A percentile compares a stretch with the other conserved stretches of the same genome.
Evolutionary conservation across 2,329 filamentous ascomycete species (phyloP).

Genomic region (Diaporthe helianthi): DNA sequence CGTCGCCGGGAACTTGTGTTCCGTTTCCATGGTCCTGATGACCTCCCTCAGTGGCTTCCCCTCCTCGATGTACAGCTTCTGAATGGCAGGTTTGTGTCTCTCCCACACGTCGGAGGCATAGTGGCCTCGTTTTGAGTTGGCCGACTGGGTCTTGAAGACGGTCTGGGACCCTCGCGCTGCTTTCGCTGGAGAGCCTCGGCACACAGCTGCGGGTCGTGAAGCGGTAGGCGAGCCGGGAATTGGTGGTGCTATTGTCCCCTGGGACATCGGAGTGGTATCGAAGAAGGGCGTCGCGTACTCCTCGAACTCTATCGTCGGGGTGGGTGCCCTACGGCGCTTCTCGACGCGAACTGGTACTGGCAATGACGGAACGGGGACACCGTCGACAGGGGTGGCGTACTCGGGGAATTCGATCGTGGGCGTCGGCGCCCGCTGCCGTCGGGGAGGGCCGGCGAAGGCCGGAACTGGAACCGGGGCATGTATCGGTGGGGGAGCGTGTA

Average conservation of each 20-base stretch:
- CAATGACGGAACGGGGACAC: neutral
- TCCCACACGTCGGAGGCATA: conserved; percentile 30
- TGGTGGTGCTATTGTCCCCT: neutral
- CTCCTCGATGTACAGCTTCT: conserved; percentile 30
- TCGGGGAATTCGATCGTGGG: conserved; percentile 22
- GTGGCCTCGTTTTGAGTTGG: conserved; percentile 28
- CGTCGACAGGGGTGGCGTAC: neutral
- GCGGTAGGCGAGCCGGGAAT: neutral
- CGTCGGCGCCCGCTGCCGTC: conserved; percentile 11
- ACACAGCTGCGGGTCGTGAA: neutral
- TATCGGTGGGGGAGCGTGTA: neutral
- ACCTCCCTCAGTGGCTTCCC: conserved; percentile 29
- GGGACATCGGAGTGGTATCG: neutral
- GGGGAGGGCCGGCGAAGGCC: neutral
- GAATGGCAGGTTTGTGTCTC: conserved; percentile 20
- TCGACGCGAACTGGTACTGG: conserved; percentile 1
- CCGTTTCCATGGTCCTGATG: conserved; percentile 27
- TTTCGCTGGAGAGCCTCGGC: neutral
- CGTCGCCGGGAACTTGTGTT: conserved; percentile 31
- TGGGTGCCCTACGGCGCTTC: conserved; percentile 17
- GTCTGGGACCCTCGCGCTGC: neutral
- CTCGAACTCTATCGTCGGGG: conserved; percentile 12
- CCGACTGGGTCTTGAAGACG: conserved; percentile 28
- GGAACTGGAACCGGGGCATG: neutral
- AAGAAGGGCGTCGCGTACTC: conserved; percentile 5